Evolutionary conservation across 768 basidiomycete species (phyloP).

Genomic region (Leccinum fibrillosum): DNA sequence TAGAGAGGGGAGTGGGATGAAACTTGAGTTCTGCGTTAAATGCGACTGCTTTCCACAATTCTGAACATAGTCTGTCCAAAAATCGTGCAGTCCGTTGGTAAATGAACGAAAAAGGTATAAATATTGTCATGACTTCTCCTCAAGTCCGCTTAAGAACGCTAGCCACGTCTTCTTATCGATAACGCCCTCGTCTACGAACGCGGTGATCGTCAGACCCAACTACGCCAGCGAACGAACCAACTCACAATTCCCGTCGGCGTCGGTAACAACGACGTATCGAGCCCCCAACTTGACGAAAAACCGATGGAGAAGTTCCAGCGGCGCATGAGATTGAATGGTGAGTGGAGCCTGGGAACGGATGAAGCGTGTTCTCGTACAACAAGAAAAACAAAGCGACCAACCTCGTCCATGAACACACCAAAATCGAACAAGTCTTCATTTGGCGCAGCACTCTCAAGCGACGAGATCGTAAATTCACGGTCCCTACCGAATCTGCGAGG

Average conservation of each 20-base stretch:
- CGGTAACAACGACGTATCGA: slow-evolving; percentile 82
- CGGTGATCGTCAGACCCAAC: neutral
- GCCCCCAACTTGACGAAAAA: slow-evolving; percentile 94
- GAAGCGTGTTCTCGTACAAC: neutral
- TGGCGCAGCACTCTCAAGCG: slow-evolving; percentile 38
- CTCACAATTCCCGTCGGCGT: slow-evolving; percentile 80
- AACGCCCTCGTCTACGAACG: slow-evolving; percentile 70
- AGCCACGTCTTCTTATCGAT: slow-evolving; percentile 97
- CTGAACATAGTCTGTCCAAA: neutral
- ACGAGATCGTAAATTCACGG: slow-evolving; percentile 50
- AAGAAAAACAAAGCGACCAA: slow-evolving; percentile 25
- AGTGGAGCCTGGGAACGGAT: slow-evolving; percentile 67
- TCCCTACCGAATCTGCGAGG: slow-evolving; percentile 39
- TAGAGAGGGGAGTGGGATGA: neutral
- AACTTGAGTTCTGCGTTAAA: neutral
- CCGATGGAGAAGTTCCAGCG: slow-evolving; percentile 89
- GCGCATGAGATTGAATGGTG: slow-evolving; percentile 77
- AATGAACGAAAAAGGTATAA: neutral
- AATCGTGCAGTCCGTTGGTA: neutral
- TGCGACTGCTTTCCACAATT: too few species aligned
- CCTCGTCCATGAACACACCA: slow-evolving; percentile 88
- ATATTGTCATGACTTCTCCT: slow-evolving; percentile 44
- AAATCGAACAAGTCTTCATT: slow-evolving; percentile 69
- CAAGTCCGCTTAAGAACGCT: slow-evolving; percentile 74
- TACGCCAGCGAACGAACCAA: slow-evolving; percentile 3